A percentile compares a stretch with the other conserved stretches of the same genome.
phyloP scores from a whole-genome alignment of 257 asterid species.

The Cynanchum wilfordii region DNA sequence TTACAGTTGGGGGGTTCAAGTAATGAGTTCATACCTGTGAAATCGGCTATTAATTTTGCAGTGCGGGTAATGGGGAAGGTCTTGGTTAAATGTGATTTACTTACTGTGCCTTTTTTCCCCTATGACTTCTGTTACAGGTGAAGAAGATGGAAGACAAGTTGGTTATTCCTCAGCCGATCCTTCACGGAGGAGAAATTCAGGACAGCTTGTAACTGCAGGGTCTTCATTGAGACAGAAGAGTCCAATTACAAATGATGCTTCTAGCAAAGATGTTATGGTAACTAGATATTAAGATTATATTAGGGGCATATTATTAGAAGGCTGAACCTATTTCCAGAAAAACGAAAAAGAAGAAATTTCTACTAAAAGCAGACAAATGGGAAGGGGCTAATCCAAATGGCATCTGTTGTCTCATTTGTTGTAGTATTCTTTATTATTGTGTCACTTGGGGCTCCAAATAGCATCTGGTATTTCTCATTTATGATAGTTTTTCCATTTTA shows the following conservation, averaged over 20 bases:
- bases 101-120: neutral
- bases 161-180: conserved; percentile 72
- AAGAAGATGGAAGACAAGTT: conserved; percentile 68
- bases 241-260: conserved; percentile 64
- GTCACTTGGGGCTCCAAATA: neutral
- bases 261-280: conserved; percentile 83
- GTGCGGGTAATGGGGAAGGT: neutral
- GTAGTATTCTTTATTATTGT: neutral
- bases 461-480: neutral
- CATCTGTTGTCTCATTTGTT: neutral
- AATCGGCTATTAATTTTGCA: neutral
- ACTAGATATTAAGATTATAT: conserved; percentile 29
- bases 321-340: no score
- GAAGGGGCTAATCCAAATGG: neutral
- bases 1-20: neutral
- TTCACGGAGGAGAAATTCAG: conserved; percentile 56
- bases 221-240: conserved; percentile 60
- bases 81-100: neutral
- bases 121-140: conserved; percentile 39
- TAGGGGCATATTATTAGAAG: neutral
- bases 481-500: neutral
- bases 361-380: neutral
- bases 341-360: neutral
- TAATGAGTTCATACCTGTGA: neutral
- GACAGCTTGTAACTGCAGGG: conserved; percentile 51